These are phyloP conservation scores for Zoysia matrella DNA, from an alignment of 202 grass and related monocot genomes.

Conservation along the genomic window DNA sequence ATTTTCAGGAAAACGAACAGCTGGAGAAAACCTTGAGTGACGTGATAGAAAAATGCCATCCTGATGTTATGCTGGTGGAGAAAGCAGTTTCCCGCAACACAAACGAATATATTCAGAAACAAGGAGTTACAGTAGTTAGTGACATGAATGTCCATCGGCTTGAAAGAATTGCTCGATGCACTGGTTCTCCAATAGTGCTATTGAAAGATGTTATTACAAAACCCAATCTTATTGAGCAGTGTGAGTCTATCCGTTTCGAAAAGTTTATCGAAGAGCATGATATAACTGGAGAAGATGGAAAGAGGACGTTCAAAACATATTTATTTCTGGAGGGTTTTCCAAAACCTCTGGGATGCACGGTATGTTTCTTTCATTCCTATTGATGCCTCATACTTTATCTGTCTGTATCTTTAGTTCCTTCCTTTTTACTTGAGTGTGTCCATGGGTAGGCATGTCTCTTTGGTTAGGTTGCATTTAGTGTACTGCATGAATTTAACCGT, in stretches of 20 bases:
- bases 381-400: conserved; percentile 2
- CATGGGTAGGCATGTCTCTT: background rate
- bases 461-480: background rate
- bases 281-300: conserved; percentile 56
- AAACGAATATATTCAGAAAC: conserved; percentile 78
- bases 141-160: conserved; percentile 83
- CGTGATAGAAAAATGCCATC: conserved; percentile 61
- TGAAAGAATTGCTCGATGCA: conserved; percentile 88
- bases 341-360: conserved; percentile 90
- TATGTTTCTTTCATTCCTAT: conserved; percentile 50
- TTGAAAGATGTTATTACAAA: conserved; percentile 62
- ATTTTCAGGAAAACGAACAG: conserved; percentile 73
- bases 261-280: conserved; percentile 81
- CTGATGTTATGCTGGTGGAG: conserved; percentile 90
- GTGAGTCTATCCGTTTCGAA: conserved; percentile 82
- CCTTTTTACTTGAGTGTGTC: background rate
- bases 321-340: conserved; percentile 91
- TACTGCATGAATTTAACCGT: conserved; percentile 19
- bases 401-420: conserved; percentile 17
- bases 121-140: conserved; percentile 76
- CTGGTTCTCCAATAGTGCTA: conserved; percentile 74
- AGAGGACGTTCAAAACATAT: conserved; percentile 73
- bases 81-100: conserved; percentile 81
- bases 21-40: conserved; percentile 73
- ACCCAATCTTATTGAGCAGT: conserved; percentile 64